phyloP scores from a whole-genome alignment of 2,329 filamentous ascomycete species.

The Penicillium sp. region DNA sequence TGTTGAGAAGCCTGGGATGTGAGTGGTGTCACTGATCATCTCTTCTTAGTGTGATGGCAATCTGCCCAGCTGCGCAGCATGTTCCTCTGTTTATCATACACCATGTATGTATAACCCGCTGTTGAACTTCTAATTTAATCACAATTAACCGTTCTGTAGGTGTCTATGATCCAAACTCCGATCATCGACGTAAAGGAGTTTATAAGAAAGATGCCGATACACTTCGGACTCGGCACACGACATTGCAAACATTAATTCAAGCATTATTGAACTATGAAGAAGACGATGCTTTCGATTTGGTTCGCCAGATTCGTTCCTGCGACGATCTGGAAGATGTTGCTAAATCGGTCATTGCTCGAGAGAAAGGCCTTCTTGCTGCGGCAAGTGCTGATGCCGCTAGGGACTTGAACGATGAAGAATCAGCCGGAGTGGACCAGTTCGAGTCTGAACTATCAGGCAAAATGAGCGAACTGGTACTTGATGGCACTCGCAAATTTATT shows the following conservation, averaged over 20 bases:
- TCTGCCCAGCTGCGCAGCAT: slow-evolving; percentile 90
- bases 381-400: neutral
- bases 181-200: slow-evolving; percentile 94
- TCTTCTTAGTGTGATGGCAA: slow-evolving; percentile 79
- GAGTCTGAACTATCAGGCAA: slow-evolving; percentile 87
- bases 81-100: slow-evolving; percentile 80
- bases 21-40: slow-evolving; percentile 5
- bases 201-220: slow-evolving; percentile 93
- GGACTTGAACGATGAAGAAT: slow-evolving; percentile 46
- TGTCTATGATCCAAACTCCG: slow-evolving; percentile 93
- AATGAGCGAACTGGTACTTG: slow-evolving; percentile 88
- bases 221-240: slow-evolving; percentile 84
- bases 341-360: slow-evolving; percentile 61
- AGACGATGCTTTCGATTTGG: slow-evolving; percentile 79
- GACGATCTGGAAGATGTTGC: slow-evolving; percentile 73
- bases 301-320: slow-evolving; percentile 86
- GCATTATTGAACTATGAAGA: slow-evolving; percentile 91
- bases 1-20: neutral
- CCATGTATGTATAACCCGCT: slow-evolving; percentile 40
- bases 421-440: slow-evolving; percentile 54
- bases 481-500: slow-evolving; percentile 87
- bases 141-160: slow-evolving; percentile 60
- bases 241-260: slow-evolving; percentile 88
- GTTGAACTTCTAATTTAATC: neutral
- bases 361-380: slow-evolving; percentile 53